Evolutionary conservation across 148 eudicot genomes (phyloP), one percentile per base, ranked within the genome.

Genomic region (Chenopodium formosanum): DNA sequence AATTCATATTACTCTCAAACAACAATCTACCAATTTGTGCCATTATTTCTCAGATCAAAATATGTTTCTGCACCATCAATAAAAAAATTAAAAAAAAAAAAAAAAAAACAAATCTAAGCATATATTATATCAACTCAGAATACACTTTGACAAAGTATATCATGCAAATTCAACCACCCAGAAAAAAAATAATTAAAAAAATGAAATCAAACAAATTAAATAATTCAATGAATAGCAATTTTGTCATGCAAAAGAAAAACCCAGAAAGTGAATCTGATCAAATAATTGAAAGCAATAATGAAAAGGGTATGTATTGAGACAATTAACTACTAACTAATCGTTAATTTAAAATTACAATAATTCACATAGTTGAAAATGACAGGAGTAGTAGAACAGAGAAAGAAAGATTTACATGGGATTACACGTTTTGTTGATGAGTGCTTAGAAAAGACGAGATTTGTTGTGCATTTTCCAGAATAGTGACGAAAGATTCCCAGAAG

Each of bases 11-110:
- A 37, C 68, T 80, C 32, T 74, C 85, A 52, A 19, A 74, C 23
- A 85, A 82, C 77, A 84, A 77, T 79, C 85, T 85, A 9, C 69
- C 23, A 79, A 22, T 63, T 77, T 73, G 62, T 17, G 69, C 85
- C 90, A 88, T 88, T 29, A 71, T 68, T 47, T 67, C 32, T 23
- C 63, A 23, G 77, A 73, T 87, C 70, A 52, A 73, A 50, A n/a
- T 63, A 53, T 71, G 22, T 19, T 23, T 74, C 87, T 85, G 80
- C 87, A 74, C 20, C 56, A 74, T 34, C 68, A 72, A 63, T 20
- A 37, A 75, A 32, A 32, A 32, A 32, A 32, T n/a, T n/a, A 32
- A 32, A 2, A 32, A 32, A 32, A 32, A 32, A 32, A 32, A 32
- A 1, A 32, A 32, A 32, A 1, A 32, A 71, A 50, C 74, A 70